phyloP scores from a whole-genome alignment of 2,329 filamentous ascomycete genomes.

The Ophioceras dolichostomum region DNA sequence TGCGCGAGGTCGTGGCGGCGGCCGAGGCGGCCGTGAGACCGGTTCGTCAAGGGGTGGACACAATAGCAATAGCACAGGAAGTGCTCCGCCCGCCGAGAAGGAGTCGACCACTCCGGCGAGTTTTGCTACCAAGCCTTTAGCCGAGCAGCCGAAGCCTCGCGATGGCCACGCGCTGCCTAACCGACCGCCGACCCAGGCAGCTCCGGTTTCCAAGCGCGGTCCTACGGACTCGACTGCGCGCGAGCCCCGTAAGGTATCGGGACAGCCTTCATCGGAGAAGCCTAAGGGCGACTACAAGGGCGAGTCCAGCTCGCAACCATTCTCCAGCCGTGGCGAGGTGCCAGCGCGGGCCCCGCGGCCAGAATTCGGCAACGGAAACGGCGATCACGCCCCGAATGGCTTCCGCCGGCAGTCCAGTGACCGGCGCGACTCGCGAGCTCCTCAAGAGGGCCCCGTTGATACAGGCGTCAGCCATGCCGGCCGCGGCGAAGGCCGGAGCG shows the following conservation, averaged over 20 bases:
- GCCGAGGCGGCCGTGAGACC: conserved; percentile 25
- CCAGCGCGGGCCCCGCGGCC: conserved; percentile 1
- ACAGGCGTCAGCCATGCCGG: neutral
- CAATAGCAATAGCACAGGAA: neutral
- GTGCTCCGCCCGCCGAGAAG: conserved; percentile 10
- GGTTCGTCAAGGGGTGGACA: conserved; percentile 16
- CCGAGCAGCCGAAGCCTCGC: conserved; percentile 23
- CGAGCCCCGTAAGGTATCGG: conserved; percentile 32
- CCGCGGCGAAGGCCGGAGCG: conserved; percentile 1
- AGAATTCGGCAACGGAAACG: conserved; percentile 1
- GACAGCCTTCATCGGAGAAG: conserved; percentile 22
- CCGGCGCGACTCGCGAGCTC: neutral
- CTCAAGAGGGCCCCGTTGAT: neutral
- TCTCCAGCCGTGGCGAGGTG: no score
- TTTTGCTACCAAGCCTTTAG: conserved; percentile 13
- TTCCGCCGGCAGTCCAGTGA: conserved; percentile 1
- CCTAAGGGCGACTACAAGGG: conserved; percentile 29
- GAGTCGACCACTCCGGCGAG: conserved; percentile 3
- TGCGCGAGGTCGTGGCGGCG: conserved; percentile 28
- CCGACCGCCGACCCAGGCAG: conserved; percentile 22
- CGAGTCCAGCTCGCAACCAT: no score
- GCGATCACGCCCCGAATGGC: neutral
- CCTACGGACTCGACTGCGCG: conserved; percentile 27
- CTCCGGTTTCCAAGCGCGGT: conserved; percentile 27
- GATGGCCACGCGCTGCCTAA: conserved; percentile 3